Evolutionary conservation across 139 green algal genomes (phyloP).

Genomic region (Auxenochlorella pyrenoidosa): DNA sequence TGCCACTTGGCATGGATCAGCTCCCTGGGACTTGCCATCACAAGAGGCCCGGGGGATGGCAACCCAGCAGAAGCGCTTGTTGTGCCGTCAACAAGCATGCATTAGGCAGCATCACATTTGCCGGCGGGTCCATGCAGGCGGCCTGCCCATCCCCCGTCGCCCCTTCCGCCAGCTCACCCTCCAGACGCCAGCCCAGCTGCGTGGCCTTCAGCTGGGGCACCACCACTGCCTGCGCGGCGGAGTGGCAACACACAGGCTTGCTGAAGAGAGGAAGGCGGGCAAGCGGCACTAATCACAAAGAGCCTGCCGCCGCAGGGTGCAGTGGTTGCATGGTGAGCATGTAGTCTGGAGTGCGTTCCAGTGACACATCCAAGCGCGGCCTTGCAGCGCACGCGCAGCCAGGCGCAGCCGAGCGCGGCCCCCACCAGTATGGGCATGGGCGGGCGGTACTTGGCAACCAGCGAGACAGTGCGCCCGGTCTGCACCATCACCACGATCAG

Average conservation of each 20-base stretch:
- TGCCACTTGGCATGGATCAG: too few relatives aligned
- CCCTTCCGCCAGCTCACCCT: neutral
- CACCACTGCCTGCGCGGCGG: constrained; percentile 50
- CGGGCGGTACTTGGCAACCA: constrained; percentile 86
- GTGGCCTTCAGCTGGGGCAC: constrained; percentile 51
- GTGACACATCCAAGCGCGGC: too few relatives aligned
- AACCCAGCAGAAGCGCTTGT: too few relatives aligned
- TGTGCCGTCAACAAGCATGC: neutral
- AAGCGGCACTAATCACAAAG: too few relatives aligned
- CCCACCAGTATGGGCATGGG: constrained; percentile 68
- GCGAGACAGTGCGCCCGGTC: constrained; percentile 78
- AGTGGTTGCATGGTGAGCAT: neutral
- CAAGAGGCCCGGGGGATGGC: too few relatives aligned
- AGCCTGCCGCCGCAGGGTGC: too few relatives aligned
- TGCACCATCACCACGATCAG: constrained; percentile 90
- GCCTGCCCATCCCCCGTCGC: neutral
- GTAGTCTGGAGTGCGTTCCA: neutral
- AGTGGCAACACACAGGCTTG: neutral
- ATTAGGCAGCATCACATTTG: constrained; percentile 66
- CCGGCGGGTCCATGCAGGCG: neutral
- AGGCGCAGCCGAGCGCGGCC: too few relatives aligned
- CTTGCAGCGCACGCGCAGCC: too few relatives aligned
- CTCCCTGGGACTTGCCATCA: too few relatives aligned
- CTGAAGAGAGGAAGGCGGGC: too few relatives aligned
- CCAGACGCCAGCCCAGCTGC: constrained; percentile 32